These are phyloP conservation scores for Didymosphaeria variabile DNA, from an alignment of 2,329 filamentous ascomycete genomes.

Conservation along the genomic window DNA sequence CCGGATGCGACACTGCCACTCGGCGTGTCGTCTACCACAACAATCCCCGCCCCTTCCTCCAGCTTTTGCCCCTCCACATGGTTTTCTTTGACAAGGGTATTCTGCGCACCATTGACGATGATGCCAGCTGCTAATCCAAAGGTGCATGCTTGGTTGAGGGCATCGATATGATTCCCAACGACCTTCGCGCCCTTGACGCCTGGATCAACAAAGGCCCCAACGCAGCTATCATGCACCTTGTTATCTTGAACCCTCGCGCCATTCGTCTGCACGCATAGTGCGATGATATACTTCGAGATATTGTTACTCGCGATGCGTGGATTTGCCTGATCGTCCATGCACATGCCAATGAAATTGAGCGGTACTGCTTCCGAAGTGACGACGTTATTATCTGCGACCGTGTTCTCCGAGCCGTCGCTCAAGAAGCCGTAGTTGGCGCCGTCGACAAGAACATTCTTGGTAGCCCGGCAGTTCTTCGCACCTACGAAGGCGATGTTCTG, in stretches of 20 bases:
- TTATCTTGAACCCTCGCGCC: slow-evolving; percentile 20
- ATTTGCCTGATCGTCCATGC: slow-evolving; percentile 26
- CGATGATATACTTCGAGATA: slow-evolving; percentile 24
- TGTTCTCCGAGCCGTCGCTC: slow-evolving; percentile 21
- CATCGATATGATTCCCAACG: slow-evolving; percentile 19
- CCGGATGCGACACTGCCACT: neutral
- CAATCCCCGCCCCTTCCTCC: slow-evolving; percentile 15
- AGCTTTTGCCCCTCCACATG: slow-evolving; percentile 13
- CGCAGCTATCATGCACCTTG: slow-evolving; percentile 19
- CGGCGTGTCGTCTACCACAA: slow-evolving; percentile 10
- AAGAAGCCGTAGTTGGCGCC: slow-evolving; percentile 24
- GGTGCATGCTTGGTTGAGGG: slow-evolving; percentile 14
- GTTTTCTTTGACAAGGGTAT: slow-evolving; percentile 23
- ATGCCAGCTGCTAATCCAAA: slow-evolving; percentile 17
- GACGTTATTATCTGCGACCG: slow-evolving; percentile 15
- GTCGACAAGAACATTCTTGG: slow-evolving; percentile 21
- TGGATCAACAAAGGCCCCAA: slow-evolving; percentile 24
- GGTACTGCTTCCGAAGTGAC: slow-evolving; percentile 6
- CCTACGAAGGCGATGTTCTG: slow-evolving; percentile 23
- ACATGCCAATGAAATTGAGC: slow-evolving; percentile 20
- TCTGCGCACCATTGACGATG: slow-evolving; percentile 15
- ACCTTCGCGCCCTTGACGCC: slow-evolving; percentile 19
- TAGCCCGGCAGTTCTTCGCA: slow-evolving; percentile 19
- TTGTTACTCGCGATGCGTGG: slow-evolving; percentile 20
- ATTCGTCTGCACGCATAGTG: slow-evolving; percentile 21